Base-by-base conservation (phyloP, 2,329 filamentous ascomycete genomes). In the Stromatinia cepivora region DNA sequence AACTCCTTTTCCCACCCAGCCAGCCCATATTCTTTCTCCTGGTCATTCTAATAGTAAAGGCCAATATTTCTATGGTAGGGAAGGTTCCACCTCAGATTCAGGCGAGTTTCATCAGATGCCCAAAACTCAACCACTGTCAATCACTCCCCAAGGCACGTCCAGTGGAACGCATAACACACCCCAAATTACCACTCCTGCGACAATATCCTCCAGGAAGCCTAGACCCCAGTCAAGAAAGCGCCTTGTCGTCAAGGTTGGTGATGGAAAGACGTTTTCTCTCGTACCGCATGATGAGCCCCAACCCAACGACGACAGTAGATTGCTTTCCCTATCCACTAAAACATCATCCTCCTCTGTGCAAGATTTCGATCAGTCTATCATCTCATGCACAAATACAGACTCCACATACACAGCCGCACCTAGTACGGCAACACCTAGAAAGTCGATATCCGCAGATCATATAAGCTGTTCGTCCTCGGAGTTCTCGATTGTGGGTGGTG, bases 201-300 rank as follows among this genome's bases (percentile, higher is more conserved):
- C 75, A 73, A 71, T 72, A 72, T 74, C 74, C 69, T 71, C 75
- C 58, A 75, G 73, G 10, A 75, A 71, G 71, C 70, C 73, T 7
- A 75, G 73, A 66, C 67, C 72, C 71, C 71, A 65, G 64, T 70
- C 72, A 54, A 77, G 75, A 70, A 69, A 76, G 71, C 74, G 74
- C 42, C 71, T 77, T 22, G 73, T 77, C 58, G 73, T 78, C 70
- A 71, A 74, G 59, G 67, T 66, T 11, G 64, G 68, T 4, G 76
- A 78, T 70, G 75, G 73, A 54, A 77, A 77, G 73, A 77, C 77
- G 34, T 78, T 78, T 69, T 77, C 76, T 31, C 70, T 78, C 61
- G 69, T 70, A 42, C 71, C 76, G 28, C 72, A 76, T 36, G 72
- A 76, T 70, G 72, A 73, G 61, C 48, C 72, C 39, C 71, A 68